phyloP scores from a whole-genome alignment of 177 flowering plant species.

The Vitis hybrid region DNA sequence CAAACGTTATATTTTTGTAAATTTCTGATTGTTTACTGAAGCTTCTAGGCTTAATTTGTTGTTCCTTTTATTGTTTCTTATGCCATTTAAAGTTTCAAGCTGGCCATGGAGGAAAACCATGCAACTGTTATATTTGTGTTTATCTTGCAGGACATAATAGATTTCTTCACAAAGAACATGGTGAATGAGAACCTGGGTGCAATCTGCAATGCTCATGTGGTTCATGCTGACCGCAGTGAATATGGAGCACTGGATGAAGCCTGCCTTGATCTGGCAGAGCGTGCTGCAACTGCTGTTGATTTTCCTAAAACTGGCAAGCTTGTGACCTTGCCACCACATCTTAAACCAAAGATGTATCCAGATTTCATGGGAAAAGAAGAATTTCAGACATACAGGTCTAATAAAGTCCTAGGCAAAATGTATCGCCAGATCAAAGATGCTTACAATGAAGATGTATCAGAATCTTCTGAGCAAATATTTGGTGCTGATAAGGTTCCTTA shows the following conservation, averaged over 20 bases:
- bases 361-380: constrained; percentile 93
- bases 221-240: constrained; percentile 84
- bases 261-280: constrained; percentile 70
- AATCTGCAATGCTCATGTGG: constrained; percentile 95
- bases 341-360: constrained; percentile 83
- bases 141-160: constrained; percentile 69
- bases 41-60: too few species aligned
- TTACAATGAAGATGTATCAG: constrained; percentile 29
- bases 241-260: constrained; percentile 80
- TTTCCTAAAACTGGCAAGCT: constrained; percentile 92
- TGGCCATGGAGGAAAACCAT: not conserved
- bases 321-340: constrained; percentile 62
- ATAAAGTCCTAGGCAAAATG: constrained; percentile 70
- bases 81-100: not conserved
- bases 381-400: constrained; percentile 64
- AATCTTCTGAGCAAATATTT: constrained; percentile 21
- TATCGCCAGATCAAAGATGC: constrained; percentile 61
- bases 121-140: not conserved
- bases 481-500: constrained; percentile 44
- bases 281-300: constrained; percentile 94
- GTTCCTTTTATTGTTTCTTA: too few species aligned
- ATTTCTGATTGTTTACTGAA: too few species aligned
- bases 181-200: constrained; percentile 73
- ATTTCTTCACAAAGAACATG: constrained; percentile 74
- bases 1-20: too few species aligned